Percentiles rank a stretch among this genome's conserved stretches.
Conservation (phyloP, 139 green algal genomes). For the Diplosphaera chodatii region DNA sequence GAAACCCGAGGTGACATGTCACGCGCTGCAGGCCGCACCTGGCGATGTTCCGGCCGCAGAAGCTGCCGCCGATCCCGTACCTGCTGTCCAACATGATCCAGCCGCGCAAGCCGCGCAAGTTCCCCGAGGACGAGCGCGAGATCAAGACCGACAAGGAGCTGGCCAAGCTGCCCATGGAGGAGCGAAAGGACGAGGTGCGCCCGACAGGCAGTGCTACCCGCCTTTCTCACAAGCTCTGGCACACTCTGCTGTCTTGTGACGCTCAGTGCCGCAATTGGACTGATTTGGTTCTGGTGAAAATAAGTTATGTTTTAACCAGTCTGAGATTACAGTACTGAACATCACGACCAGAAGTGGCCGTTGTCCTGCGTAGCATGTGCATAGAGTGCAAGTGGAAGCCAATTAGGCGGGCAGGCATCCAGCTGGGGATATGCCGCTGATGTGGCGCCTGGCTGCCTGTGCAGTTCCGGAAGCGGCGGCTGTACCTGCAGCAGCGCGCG, state of each 20-base stretch:
- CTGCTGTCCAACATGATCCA: slow-evolving; percentile 62
- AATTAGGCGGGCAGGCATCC: too few relatives aligned
- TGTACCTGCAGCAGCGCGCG: slow-evolving; percentile 29
- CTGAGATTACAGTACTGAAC: too few relatives aligned
- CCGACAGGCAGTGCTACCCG: too few relatives aligned
- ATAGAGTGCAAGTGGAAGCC: neutral
- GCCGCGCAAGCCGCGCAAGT: slow-evolving; percentile 39
- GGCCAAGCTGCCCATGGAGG: slow-evolving; percentile 19
- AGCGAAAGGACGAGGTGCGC: slow-evolving; percentile 20
- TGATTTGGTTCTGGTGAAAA: too few relatives aligned
- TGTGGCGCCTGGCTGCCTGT: neutral
- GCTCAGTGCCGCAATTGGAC: too few relatives aligned
- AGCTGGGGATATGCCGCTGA: too few relatives aligned
- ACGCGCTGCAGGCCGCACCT: neutral
- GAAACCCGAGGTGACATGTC: too few relatives aligned
- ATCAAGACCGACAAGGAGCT: slow-evolving; percentile 39
- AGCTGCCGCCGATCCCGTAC: slow-evolving; percentile 67
- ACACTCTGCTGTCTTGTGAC: too few relatives aligned
- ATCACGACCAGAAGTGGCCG: too few relatives aligned
- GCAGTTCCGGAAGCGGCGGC: slow-evolving; percentile 32
- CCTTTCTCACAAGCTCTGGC: too few relatives aligned
- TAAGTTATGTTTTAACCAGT: too few relatives aligned
- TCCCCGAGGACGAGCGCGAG: slow-evolving; percentile 40
- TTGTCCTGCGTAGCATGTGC: too few relatives aligned
- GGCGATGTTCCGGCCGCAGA: slow-evolving; percentile 2